These are phyloP conservation scores for Pyrenophora seminiperda DNA, from an alignment of 2,329 filamentous ascomycete species.

Conservation along the genomic window DNA sequence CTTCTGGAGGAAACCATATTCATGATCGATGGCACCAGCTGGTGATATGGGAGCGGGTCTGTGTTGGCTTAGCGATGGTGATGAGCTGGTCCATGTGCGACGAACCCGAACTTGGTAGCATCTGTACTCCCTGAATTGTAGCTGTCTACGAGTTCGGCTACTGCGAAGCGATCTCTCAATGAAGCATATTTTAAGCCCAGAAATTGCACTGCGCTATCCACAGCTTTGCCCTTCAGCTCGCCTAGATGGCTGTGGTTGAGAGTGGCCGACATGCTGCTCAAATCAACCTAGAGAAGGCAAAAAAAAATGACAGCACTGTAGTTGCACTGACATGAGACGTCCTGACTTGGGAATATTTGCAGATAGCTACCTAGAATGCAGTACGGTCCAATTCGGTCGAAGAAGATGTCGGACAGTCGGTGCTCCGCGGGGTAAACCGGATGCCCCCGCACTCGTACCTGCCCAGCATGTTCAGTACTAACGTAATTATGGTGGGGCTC, in stretches of 20 bases:
- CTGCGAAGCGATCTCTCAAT: constrained; percentile 45
- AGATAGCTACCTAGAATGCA: neutral
- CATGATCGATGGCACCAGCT: constrained; percentile 51
- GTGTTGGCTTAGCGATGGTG: neutral
- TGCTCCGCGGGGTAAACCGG: constrained; percentile 3
- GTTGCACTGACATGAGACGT: too few species aligned
- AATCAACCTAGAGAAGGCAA: too few species aligned
- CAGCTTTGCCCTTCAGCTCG: constrained; percentile 30
- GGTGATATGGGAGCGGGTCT: constrained; percentile 48
- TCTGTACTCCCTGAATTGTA: constrained; percentile 32
- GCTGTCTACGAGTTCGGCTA: constrained; percentile 37
- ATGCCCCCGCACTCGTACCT: constrained; percentile 7
- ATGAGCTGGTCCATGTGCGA: neutral
- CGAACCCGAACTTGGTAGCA: constrained; percentile 46
- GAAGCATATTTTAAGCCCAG: constrained; percentile 49
- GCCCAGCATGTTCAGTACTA: too few species aligned
- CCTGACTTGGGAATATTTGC: neutral
- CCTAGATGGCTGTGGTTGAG: constrained; percentile 32
- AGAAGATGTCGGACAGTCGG: neutral
- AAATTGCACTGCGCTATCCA: constrained; percentile 41
- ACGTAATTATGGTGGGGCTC: constrained; percentile 14
- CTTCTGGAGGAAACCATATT: constrained; percentile 58
- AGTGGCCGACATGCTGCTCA: constrained; percentile 25
- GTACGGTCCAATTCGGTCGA: neutral
- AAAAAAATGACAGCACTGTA: too few species aligned